Base-by-base conservation (phyloP, 2,329 filamentous ascomycete genomes). In the Didymella sp. region DNA sequence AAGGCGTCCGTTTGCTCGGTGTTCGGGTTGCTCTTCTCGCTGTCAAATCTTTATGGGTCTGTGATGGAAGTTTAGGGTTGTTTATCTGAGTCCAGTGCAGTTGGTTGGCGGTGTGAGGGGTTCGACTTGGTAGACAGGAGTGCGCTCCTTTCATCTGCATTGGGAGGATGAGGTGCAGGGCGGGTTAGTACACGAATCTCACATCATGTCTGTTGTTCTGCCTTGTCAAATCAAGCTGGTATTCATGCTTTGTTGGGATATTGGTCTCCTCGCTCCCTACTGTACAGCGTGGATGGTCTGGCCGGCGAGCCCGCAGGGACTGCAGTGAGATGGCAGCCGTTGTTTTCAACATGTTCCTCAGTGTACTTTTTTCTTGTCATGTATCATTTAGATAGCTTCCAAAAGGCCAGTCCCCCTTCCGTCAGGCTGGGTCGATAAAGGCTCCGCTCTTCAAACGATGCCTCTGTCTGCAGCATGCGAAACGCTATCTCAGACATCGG, bases 1-100 rank as follows among this genome's bases (percentile, higher is more conserved):
- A 65, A 63, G 72, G 70, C 69, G 70, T 75, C 67, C 65, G 68
- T 75, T 68, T 66, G 61, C 65, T 69, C 64, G 71, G 72, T 70
- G 70, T 75, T 67, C 56, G 70, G 66, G 63, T 68, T 66, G 58
- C 64, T 60, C 47, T 66, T 62, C 60, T 60, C 51, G 48, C 62
- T 68, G 60, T 69, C 56, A 62, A 49, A 59, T 66, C 58, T 68
- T 61, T 58, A 60, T 62, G 69, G 62, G 56, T 56, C 56, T 51
- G 61, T 64, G 61, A 58, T 57, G 62, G 58, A 60, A 59, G 56
- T 68, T 57, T 56, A 60, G 62, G 59, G 54, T 65, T 71, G 69
- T 65, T 51, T 60, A 60, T 61, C 64, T 61, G 61, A 53, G 56
- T 40, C 46, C 37, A 52, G 44, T 60, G 53, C 44, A 57, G 50